Percentiles rank a stretch among this genome's conserved stretches.
These are phyloP conservation scores for Hymenoscyphus scutula DNA, from an alignment of 2,329 filamentous ascomycete genomes.

Conservation along the genomic window DNA sequence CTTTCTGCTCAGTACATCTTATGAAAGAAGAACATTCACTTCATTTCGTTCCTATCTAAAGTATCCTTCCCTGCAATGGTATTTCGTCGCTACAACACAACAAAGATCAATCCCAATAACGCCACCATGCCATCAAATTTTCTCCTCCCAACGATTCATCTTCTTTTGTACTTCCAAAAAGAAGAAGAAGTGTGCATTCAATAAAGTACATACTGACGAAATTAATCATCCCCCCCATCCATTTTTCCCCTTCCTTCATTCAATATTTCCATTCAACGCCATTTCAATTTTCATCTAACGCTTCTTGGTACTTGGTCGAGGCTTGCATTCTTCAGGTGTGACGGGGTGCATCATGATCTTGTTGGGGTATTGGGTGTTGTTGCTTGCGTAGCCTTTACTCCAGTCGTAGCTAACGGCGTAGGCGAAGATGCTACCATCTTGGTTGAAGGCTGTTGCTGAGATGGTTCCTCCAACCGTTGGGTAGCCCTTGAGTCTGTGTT, in stretches of 20 bases:
- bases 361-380: slow-evolving; percentile 70
- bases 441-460: slow-evolving; percentile 87
- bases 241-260: background rate
- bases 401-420: slow-evolving; percentile 96
- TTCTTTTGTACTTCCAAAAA: slow-evolving; percentile 2
- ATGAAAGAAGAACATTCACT: background rate
- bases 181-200: background rate
- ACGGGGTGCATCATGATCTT: slow-evolving; percentile 87
- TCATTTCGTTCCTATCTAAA: slow-evolving; percentile 1
- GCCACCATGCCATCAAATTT: slow-evolving; percentile 2
- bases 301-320: slow-evolving; percentile 41
- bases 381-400: slow-evolving; percentile 91
- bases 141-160: background rate
- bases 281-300: slow-evolving; percentile 25
- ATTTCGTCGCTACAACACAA: slow-evolving; percentile 5
- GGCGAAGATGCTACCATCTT: slow-evolving; percentile 77
- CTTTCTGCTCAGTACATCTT: background rate
- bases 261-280: background rate
- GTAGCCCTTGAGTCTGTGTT: slow-evolving; percentile 87
- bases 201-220: slow-evolving; percentile 5
- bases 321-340: slow-evolving; percentile 61
- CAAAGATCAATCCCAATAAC: background rate
- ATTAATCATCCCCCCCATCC: background rate
- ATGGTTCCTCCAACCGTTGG: slow-evolving; percentile 83
- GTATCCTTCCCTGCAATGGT: slow-evolving; percentile 1